These are phyloP conservation scores for Capsaspora owczarzaki DNA, from an alignment of 78 protist genomes.

Conservation along the genomic window DNA sequence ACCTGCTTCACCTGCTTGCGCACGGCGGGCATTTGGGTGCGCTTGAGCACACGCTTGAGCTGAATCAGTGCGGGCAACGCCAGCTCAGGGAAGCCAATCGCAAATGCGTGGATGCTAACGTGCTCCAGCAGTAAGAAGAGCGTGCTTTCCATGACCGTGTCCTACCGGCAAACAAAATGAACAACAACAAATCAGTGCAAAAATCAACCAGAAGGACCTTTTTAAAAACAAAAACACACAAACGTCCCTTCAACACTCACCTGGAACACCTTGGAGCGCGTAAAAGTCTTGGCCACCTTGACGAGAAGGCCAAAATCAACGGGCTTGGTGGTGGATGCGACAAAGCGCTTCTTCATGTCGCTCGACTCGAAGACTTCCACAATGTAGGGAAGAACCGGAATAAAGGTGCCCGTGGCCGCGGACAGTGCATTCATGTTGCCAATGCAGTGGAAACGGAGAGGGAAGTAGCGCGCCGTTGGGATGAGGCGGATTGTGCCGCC, in stretches of 20 bases:
- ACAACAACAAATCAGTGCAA: too few relatives aligned
- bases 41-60: background rate
- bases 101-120: constrained; percentile 13
- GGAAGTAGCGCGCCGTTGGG: constrained; percentile 40
- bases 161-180: too few relatives aligned
- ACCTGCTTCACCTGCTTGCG: background rate
- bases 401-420: constrained; percentile 22
- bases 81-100: constrained; percentile 77
- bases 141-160: constrained; percentile 11
- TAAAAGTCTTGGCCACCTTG: constrained; percentile 3
- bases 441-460: constrained; percentile 56
- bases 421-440: constrained; percentile 36
- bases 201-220: background rate
- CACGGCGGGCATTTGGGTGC: background rate
- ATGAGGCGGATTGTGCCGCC: background rate
- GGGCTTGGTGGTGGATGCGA: background rate
- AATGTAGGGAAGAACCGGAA: constrained; percentile 38
- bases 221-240: background rate
- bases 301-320: constrained; percentile 34
- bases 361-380: constrained; percentile 22
- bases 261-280: constrained; percentile 22
- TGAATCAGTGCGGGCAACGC: constrained; percentile 21
- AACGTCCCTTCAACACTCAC: background rate
- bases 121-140: constrained; percentile 26
- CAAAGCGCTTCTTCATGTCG: background rate